Conservation (phyloP, 1,284 basidiomycete genomes). For the Puccinia hordei region DNA sequence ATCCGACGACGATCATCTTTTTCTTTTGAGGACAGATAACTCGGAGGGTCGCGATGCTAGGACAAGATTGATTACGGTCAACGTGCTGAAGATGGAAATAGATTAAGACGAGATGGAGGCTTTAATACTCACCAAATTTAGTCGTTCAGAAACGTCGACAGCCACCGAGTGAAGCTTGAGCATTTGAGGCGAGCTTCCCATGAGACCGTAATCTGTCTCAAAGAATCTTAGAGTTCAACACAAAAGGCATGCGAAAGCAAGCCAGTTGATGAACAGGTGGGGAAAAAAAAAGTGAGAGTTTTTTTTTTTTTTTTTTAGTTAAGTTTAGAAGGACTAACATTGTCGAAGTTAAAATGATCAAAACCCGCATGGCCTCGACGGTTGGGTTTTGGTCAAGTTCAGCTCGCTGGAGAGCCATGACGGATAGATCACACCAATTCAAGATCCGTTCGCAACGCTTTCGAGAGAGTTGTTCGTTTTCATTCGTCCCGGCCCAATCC, state of each 20-base stretch:
- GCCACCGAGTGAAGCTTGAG: constrained; percentile 31
- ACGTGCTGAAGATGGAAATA: neutral
- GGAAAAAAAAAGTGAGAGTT: constrained; percentile 6
- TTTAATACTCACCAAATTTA: constrained; percentile 16
- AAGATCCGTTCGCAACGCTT: constrained; percentile 35
- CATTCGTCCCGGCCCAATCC: constrained; percentile 35
- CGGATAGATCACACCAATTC: constrained; percentile 41
- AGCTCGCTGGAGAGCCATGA: constrained; percentile 36
- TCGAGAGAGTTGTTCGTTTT: constrained; percentile 20
- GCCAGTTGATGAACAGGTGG: neutral
- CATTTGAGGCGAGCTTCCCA: constrained; percentile 49
- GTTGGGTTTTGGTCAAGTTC: constrained; percentile 44
- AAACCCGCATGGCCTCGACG: constrained; percentile 43
- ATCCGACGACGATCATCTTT: constrained; percentile 45
- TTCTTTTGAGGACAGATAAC: constrained; percentile 29
- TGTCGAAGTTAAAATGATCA: constrained; percentile 44
- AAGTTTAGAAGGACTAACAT: constrained; percentile 24
- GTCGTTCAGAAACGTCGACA: constrained; percentile 31
- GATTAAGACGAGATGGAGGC: neutral
- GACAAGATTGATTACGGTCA: neutral
- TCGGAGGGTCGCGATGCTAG: constrained; percentile 36
- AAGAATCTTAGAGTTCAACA: constrained; percentile 24
- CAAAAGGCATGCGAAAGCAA: neutral
- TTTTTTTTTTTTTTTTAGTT: too few relatives aligned
- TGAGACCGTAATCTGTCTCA: constrained; percentile 48